phyloP scores from a whole-genome alignment of 129 eudicot species.

The Artemisia annua region DNA sequence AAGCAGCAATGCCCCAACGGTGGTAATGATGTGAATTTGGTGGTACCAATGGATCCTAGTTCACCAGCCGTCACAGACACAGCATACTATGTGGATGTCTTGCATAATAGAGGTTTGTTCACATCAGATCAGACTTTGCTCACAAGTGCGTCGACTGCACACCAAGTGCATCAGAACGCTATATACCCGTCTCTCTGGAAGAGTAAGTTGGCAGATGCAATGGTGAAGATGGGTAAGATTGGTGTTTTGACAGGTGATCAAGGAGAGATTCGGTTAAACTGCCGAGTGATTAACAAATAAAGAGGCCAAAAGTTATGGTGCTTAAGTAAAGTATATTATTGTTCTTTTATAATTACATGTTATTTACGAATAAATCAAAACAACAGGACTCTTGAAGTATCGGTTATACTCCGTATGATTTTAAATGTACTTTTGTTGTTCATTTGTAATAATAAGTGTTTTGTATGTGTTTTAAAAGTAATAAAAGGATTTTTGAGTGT shows the following conservation, averaged over 20 bases:
- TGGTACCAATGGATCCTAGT: conserved; percentile 73
- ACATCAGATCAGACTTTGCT: conserved; percentile 69
- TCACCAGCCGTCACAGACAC: conserved; percentile 49
- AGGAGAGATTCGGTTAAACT: conserved; percentile 66
- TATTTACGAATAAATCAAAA: conserved; percentile 15
- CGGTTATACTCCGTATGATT: too few relatives aligned
- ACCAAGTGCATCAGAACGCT: conserved; percentile 59
- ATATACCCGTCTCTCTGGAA: conserved; percentile 45
- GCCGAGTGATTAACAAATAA: conserved; percentile 55
- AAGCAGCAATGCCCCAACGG: conserved; percentile 65
- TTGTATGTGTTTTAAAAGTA: too few relatives aligned
- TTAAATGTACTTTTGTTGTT: too few relatives aligned
- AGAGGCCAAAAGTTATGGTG: not conserved
- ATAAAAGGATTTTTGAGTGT: too few relatives aligned
- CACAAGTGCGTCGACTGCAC: conserved; percentile 40
- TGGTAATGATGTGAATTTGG: conserved; percentile 35
- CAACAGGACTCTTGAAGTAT: not conserved
- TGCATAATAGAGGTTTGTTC: conserved; percentile 54
- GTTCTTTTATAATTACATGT: not conserved
- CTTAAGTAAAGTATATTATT: not conserved
- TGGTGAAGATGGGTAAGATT: conserved; percentile 78
- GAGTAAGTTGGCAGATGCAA: conserved; percentile 62
- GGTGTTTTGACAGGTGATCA: conserved; percentile 57
- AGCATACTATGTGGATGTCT: conserved; percentile 44
- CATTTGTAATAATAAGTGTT: too few relatives aligned